Evolutionary conservation across 768 basidiomycete genomes (phyloP).

Genomic region (Hemileccinum rubropunctum): DNA sequence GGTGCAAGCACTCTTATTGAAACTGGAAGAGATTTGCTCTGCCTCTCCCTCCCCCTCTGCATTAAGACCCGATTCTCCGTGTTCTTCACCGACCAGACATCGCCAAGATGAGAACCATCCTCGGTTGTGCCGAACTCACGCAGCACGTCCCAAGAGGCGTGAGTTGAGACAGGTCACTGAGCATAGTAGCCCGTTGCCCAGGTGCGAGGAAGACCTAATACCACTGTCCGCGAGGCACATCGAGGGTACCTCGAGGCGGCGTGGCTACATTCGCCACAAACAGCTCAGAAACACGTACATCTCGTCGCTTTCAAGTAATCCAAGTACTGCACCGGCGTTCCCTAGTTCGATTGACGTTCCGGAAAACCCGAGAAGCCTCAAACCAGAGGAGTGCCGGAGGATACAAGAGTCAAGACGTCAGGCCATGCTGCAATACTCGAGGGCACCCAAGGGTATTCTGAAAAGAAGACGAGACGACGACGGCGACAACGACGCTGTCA

Average conservation of each 20-base stretch:
- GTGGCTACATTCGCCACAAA: conserved; percentile 25
- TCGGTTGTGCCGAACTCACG: not conserved
- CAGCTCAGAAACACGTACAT: conserved; percentile 30
- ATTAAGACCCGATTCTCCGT: not conserved
- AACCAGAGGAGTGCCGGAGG: conserved; percentile 21
- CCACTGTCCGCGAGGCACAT: conserved; percentile 22
- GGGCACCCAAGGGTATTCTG: conserved; percentile 27
- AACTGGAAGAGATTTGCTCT: conserved; percentile 17
- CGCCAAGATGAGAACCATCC: not conserved
- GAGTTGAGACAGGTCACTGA: not conserved
- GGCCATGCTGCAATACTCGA: conserved; percentile 24
- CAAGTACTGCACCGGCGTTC: conserved; percentile 4
- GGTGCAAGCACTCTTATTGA: conserved; percentile 20
- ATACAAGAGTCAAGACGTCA: conserved; percentile 27
- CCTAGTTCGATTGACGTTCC: conserved; percentile 18
- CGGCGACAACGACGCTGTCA: conserved; percentile 14
- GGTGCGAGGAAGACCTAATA: conserved; percentile 21
- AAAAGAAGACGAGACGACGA: conserved; percentile 28
- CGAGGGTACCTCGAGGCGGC: conserved; percentile 25
- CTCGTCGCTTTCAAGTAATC: conserved; percentile 19
- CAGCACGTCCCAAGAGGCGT: conserved; percentile 9
- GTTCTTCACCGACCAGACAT: conserved; percentile 2
- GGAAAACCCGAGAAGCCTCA: conserved; percentile 19
- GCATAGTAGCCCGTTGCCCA: not conserved
- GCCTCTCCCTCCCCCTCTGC: not conserved